These are phyloP conservation scores for Yamadazyma sp. DNA, from an alignment of 805 yeast species.

Conservation along the genomic window DNA sequence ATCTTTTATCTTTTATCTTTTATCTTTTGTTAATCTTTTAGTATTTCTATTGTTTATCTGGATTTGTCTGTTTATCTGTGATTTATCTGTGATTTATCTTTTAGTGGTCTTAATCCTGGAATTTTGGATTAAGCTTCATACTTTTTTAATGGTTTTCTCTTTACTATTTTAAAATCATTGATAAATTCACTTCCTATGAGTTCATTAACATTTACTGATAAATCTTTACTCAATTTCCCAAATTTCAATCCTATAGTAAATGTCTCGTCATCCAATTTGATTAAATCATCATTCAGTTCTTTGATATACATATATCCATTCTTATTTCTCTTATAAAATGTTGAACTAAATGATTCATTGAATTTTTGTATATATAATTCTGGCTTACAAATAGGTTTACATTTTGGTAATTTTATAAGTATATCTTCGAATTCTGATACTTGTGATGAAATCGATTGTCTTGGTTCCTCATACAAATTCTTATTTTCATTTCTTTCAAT, in stretches of 20 bases:
- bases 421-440: slow-evolving; percentile 4
- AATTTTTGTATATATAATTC: slow-evolving; percentile 12
- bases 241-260: slow-evolving; percentile 9
- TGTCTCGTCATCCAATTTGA: slow-evolving; percentile 12
- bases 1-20: too few relatives aligned
- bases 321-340: slow-evolving; percentile 30
- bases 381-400: slow-evolving; percentile 8
- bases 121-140: too few relatives aligned
- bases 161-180: slow-evolving; percentile 13
- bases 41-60: too few relatives aligned
- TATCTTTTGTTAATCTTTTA: too few relatives aligned
- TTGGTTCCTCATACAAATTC: too few relatives aligned
- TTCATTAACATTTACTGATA: slow-evolving; percentile 9
- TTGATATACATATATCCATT: slow-evolving; percentile 35
- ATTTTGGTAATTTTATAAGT: slow-evolving; percentile 4
- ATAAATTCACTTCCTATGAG: slow-evolving; percentile 10
- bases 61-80: too few relatives aligned
- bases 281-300: slow-evolving; percentile 22
- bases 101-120: too few relatives aligned
- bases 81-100: too few relatives aligned
- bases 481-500: too few relatives aligned
- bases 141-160: slow-evolving; percentile 8
- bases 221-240: slow-evolving; percentile 4
- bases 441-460: slow-evolving; percentile 4
- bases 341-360: slow-evolving; percentile 23